Conservation (phyloP, 768 basidiomycete genomes). For the Amyloporia xantha region DNA sequence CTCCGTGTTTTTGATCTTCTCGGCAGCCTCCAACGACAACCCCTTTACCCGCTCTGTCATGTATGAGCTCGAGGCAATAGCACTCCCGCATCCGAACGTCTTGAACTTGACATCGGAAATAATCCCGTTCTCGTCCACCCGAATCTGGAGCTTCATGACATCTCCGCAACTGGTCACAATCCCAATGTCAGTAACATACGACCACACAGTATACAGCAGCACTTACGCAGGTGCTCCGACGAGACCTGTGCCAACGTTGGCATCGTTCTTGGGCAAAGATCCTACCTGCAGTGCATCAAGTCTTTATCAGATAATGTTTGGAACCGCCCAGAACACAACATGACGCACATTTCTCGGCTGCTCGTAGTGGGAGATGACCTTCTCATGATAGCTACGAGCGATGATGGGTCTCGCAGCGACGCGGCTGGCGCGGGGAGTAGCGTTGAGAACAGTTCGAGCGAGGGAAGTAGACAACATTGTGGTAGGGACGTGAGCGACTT, state of each 20-base stretch:
- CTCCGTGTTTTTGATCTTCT: slow-evolving; percentile 97
- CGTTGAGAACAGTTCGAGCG: slow-evolving; percentile 41
- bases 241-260: slow-evolving; percentile 93
- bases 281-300: slow-evolving; percentile 62
- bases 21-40: slow-evolving; percentile 87
- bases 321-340: slow-evolving; percentile 29
- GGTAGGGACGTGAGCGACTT: slow-evolving; percentile 13
- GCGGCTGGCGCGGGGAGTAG: slow-evolving; percentile 37
- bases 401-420: slow-evolving; percentile 42
- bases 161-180: slow-evolving; percentile 92
- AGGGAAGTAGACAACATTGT: slow-evolving; percentile 67
- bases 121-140: slow-evolving; percentile 89
- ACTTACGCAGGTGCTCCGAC: slow-evolving; percentile 95
- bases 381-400: slow-evolving; percentile 83
- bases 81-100: slow-evolving; percentile 98
- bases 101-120: slow-evolving; percentile 99
- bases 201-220: neutral
- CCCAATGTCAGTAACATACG: slow-evolving; percentile 10
- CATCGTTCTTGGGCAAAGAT: slow-evolving; percentile 86
- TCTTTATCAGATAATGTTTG: slow-evolving; percentile 52
- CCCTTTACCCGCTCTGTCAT: slow-evolving; percentile 99
- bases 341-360: slow-evolving; percentile 87
- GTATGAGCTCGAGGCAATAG: slow-evolving; percentile 95
- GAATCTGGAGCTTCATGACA: slow-evolving; percentile 99
- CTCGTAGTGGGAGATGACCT: slow-evolving; percentile 97